Conservation (phyloP, 2,329 filamentous ascomycete genomes). For the Mycocentrospora acerina region DNA sequence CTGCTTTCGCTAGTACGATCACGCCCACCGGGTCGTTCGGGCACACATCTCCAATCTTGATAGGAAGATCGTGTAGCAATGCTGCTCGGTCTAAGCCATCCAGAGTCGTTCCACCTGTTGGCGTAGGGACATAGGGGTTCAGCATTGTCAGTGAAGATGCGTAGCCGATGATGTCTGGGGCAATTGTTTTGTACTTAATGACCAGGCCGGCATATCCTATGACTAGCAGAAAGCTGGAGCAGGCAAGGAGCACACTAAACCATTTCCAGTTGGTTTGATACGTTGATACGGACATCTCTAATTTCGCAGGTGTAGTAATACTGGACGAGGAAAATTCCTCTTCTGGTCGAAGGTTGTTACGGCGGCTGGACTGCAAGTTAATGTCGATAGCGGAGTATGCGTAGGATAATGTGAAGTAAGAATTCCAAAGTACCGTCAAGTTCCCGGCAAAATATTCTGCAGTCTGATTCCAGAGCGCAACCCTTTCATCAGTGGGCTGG, state of each 20-base stretch:
- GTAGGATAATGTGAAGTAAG: slow-evolving; percentile 32
- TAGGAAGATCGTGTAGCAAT: slow-evolving; percentile 23
- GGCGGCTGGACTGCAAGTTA: too few species aligned
- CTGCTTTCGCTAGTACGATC: slow-evolving; percentile 27
- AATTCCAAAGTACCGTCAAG: slow-evolving; percentile 28
- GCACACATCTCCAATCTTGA: slow-evolving; percentile 34
- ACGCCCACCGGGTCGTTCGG: slow-evolving; percentile 26
- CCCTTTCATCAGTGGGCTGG: slow-evolving; percentile 12
- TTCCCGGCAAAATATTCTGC: slow-evolving; percentile 19
- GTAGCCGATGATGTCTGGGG: slow-evolving; percentile 30
- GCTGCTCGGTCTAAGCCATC: slow-evolving; percentile 26
- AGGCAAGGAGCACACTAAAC: slow-evolving; percentile 24
- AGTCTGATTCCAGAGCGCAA: slow-evolving; percentile 21
- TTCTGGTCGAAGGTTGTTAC: too few species aligned
- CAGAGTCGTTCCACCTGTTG: slow-evolving; percentile 27
- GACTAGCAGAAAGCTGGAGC: slow-evolving; percentile 23
- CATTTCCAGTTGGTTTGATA: slow-evolving; percentile 31
- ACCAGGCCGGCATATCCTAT: slow-evolving; percentile 28
- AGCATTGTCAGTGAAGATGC: slow-evolving; percentile 25
- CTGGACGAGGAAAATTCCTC: too few species aligned
- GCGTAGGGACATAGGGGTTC: slow-evolving; percentile 27
- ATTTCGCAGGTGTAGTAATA: too few species aligned
- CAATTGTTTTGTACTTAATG: slow-evolving; percentile 31
- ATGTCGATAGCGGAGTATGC: too few species aligned
- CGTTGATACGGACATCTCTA: not conserved